Evolutionary conservation across 2,329 filamentous ascomycete species (phyloP).

Genomic region (Aspergillus viridinutans): DNA sequence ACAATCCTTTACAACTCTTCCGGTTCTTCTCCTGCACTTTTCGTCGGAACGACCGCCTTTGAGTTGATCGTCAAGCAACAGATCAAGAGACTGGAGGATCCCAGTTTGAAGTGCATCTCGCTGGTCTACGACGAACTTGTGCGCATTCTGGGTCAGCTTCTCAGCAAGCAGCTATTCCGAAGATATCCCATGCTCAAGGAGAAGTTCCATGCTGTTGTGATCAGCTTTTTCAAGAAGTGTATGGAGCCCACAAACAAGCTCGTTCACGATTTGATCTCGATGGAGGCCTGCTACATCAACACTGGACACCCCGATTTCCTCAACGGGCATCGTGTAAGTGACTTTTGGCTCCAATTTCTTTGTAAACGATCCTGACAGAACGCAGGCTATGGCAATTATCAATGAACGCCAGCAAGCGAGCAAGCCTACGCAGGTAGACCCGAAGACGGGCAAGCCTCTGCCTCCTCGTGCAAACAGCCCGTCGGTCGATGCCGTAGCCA

Average conservation of each 20-base stretch:
- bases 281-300: conserved; percentile 98
- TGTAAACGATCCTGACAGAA: conserved; percentile 15
- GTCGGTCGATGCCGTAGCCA: conserved; percentile 53
- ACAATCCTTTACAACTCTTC: conserved; percentile 98
- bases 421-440: conserved; percentile 92
- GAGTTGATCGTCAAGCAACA: conserved; percentile 98
- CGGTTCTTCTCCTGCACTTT: conserved; percentile 92
- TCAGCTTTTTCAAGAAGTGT: conserved; percentile 93
- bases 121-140: conserved; percentile 97
- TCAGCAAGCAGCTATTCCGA: conserved; percentile 84
- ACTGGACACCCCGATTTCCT: conserved; percentile 97
- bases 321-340: conserved; percentile 77
- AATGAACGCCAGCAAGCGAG: conserved; percentile 80
- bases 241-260: conserved; percentile 99
- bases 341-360: background rate
- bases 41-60: conserved; percentile 97
- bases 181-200: conserved; percentile 94
- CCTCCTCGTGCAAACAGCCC: conserved; percentile 74
- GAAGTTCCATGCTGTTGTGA: conserved; percentile 90
- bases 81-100: conserved; percentile 93
- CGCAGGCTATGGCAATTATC: conserved; percentile 88
- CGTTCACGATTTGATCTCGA: conserved; percentile 83
- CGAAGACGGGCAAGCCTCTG: conserved; percentile 95
- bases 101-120: conserved; percentile 94
- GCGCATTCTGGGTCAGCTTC: conserved; percentile 84